Evolutionary conservation across 1,284 basidiomycete species (phyloP).

Genomic region (Wolfiporia cocos): DNA sequence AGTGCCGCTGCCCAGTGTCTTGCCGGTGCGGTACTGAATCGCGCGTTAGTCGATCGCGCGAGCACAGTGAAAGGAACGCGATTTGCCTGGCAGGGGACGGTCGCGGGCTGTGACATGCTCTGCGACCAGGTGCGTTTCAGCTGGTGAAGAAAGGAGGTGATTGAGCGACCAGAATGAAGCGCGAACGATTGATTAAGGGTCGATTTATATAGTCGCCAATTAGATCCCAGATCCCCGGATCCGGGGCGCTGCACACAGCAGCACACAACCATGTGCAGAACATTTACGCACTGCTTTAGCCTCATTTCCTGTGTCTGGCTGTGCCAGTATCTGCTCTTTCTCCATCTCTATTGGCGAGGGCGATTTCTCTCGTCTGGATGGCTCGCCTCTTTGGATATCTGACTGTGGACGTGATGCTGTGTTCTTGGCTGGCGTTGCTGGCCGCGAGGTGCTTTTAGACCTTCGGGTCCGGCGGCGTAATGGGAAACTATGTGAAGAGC

Average conservation of each 20-base stretch:
- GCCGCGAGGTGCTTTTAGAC: too few relatives aligned
- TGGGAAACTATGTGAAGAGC: too few relatives aligned
- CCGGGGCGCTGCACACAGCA: neutral
- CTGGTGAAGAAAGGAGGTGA: neutral
- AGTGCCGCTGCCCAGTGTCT: slow-evolving; percentile 87
- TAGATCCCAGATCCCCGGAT: too few relatives aligned
- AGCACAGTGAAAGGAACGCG: neutral
- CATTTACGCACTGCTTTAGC: neutral
- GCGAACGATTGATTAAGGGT: neutral
- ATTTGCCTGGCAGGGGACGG: slow-evolving; percentile 60
- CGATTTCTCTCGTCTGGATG: too few relatives aligned
- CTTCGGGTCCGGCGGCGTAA: too few relatives aligned
- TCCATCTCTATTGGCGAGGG: too few relatives aligned
- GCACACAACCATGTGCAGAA: too few relatives aligned
- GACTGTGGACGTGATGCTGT: too few relatives aligned
- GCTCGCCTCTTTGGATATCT: too few relatives aligned
- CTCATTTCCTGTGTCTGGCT: neutral
- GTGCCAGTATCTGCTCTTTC: neutral
- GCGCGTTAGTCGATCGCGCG: slow-evolving; percentile 11
- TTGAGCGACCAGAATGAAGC: neutral
- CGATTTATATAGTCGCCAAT: neutral
- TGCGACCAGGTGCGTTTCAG: neutral
- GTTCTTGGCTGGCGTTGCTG: too few relatives aligned
- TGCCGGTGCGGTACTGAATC: slow-evolving; percentile 84
- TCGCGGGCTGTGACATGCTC: slow-evolving; percentile 24